Evolutionary conservation across 176 grass and related monocot genomes (phyloP), one percentile per base, ranked within the genome.

Genomic region (Zizania latifolia): DNA sequence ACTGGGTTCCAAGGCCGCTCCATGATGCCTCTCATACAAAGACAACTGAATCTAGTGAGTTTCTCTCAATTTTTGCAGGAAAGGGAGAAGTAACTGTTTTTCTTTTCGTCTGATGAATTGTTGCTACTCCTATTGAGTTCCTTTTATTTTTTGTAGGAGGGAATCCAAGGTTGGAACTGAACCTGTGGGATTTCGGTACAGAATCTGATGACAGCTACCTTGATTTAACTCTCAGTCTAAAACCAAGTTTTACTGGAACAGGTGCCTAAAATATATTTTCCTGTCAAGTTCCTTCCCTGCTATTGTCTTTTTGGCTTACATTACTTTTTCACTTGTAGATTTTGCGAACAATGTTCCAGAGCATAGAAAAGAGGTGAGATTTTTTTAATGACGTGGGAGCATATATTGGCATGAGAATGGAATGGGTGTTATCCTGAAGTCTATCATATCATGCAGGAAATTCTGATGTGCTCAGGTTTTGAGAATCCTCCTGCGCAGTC

Each of bases 141-240:
- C 5, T 36, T 38, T 35, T 46, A 40, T 51, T 56, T 76, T 66
- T 28, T 69, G 50, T 82, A 97, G 93, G 77, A 79, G 15, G 62
- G 69, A 65, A 79, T 33, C 84, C 90, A 70, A 90, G 82, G 66
- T 79, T 97, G 71, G 93, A 97, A 77, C 73, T 97, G 73, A 90
- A 86, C 76, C 71, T 97, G 28, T 97, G 90, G 90, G 74, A 90
- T 82, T 92, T 88, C 35, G 70, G 90, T 40, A 73, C 83, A 37
- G 85, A 97, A 83, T 70, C 78, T 57, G 93, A 97, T 58, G 90
- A 93, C 26, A 90, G 78, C 65, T 87, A 76, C 65, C 90, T 97
- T 81, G 93, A 91, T 78, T 86, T 97, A 79, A 93, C 93, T 53
- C 81, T 97, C 51, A 92, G 85, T 59, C 54, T 91, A n/a, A 91